Evolutionary conservation across 2,329 filamentous ascomycete genomes (phyloP), one percentile per base, ranked within the genome.

Genomic region (Colletotrichum phormii): DNA sequence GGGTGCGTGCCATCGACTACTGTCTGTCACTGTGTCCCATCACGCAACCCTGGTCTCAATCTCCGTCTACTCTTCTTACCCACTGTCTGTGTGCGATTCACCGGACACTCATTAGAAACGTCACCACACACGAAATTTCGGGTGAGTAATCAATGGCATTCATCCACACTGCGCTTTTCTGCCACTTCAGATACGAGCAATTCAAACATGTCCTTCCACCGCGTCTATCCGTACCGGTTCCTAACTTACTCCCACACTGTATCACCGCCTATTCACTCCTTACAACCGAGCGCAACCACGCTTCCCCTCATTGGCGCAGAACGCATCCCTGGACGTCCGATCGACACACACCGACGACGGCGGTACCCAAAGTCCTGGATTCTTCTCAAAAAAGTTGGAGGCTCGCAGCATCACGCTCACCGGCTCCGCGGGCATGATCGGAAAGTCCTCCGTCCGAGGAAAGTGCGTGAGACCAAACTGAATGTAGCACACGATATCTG

Each of bases 361-460:
- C 18, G 77, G 77, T 18, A 78, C 77, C 67, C 76, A 76, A 3
- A 88, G 75, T 9, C 85, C 85, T 1, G 86, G 86, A 71, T 87
- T 88, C 77, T 83, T 84, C n/a, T 83, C 83, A 75, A 87, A 88
- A 79, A 88, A 88, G 35, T 87, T 86, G 61, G 85, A 85, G 2
- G 86, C 86, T 73, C 85, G 84, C 35, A 88, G 77, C 78, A 82
- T 83, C 13, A 88, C 82, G 65, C 82, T 84, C 69, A 90, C 81
- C 15, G 87, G 86, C 81, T 91, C 89, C 57, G 84, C 86, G 0
- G 89, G 89, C 88, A 90, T 90, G 59, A 90, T 85, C 0, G 88
- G 88, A 80, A 89, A 90, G 76, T 90, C 88, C 78, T 90, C 89
- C 18, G 87, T 84, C 46, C 87, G 79, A 0, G 86, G 86, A 68